These are phyloP conservation scores for Aspergillus quadrilineatus DNA, from an alignment of 2,329 filamentous ascomycete species.

Conservation along the genomic window DNA sequence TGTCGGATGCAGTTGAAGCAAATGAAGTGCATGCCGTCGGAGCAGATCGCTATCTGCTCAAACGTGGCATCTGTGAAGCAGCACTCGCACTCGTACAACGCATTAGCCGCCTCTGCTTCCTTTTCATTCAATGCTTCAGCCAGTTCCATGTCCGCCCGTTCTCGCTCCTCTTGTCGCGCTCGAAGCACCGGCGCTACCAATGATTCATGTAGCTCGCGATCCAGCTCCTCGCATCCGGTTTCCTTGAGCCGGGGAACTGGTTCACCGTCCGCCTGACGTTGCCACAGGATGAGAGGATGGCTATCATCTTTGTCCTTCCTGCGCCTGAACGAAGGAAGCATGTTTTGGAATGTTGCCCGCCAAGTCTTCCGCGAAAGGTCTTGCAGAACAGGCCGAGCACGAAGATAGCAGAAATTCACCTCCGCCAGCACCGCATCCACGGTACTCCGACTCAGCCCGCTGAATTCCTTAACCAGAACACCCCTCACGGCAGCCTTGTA, in stretches of 20 bases:
- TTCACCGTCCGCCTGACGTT: slow-evolving; percentile 34
- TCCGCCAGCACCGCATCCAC: slow-evolving; percentile 50
- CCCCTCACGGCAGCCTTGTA: slow-evolving; percentile 45
- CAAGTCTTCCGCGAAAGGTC: slow-evolving; percentile 46
- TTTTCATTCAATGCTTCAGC: slow-evolving; percentile 45
- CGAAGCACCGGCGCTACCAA: slow-evolving; percentile 40
- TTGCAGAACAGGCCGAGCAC: slow-evolving; percentile 44
- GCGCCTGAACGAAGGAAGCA: slow-evolving; percentile 44
- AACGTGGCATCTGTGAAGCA: slow-evolving; percentile 50
- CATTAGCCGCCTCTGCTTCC: slow-evolving; percentile 42
- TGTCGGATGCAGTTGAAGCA: slow-evolving; percentile 74
- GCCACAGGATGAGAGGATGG: slow-evolving; percentile 42
- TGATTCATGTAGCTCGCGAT: slow-evolving; percentile 41
- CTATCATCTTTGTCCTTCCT: slow-evolving; percentile 39
- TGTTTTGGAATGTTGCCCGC: slow-evolving; percentile 45
- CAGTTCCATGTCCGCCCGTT: slow-evolving; percentile 37
- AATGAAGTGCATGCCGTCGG: slow-evolving; percentile 44
- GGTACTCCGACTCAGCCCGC: slow-evolving; percentile 42
- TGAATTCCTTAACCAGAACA: slow-evolving; percentile 45
- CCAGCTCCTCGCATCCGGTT: slow-evolving; percentile 46
- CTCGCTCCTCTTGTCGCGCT: slow-evolving; percentile 37
- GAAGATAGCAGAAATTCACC: slow-evolving; percentile 47
- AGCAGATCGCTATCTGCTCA: slow-evolving; percentile 49
- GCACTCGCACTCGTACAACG: slow-evolving; percentile 50
- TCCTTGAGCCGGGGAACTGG: slow-evolving; percentile 37